Evolutionary conservation across 2,329 filamentous ascomycete genomes (phyloP).

Genomic region (Niveomyces coronatus): DNA sequence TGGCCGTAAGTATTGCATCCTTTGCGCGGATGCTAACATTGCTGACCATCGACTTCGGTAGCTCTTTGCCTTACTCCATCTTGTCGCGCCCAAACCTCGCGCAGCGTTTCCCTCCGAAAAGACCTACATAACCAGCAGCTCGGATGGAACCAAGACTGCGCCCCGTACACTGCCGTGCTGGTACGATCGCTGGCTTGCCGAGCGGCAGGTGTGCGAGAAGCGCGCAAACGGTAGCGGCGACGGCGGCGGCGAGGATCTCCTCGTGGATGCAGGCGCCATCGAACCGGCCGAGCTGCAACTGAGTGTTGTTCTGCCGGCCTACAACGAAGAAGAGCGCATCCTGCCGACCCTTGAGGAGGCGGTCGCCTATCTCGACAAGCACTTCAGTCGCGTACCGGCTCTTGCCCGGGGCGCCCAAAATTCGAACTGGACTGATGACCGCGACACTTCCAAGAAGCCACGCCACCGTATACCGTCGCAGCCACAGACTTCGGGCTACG

Average conservation of each 20-base stretch:
- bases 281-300: conserved; percentile 73
- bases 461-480: conserved; percentile 14
- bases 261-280: conserved; percentile 46
- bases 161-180: conserved; percentile 65
- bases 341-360: conserved; percentile 83
- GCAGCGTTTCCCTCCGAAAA: conserved; percentile 68
- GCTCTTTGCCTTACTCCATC: conserved; percentile 56
- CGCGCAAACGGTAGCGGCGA: conserved; percentile 14
- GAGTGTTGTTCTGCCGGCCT: conserved; percentile 88
- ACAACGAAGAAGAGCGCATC: conserved; percentile 83
- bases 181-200: conserved; percentile 65
- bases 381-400: conserved; percentile 48
- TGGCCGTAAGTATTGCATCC: conserved; percentile 24
- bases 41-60: conserved; percentile 14
- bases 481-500: conserved; percentile 54
- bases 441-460: conserved; percentile 18
- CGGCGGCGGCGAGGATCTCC: conserved; percentile 18
- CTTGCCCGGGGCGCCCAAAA: not conserved
- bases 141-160: conserved; percentile 33
- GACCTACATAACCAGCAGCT: conserved; percentile 65
- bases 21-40: not conserved
- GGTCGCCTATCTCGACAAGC: conserved; percentile 69
- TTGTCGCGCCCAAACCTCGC: conserved; percentile 75
- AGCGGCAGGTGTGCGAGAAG: conserved; percentile 41
- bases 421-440: too few species aligned